Evolutionary conservation across 2,329 filamentous ascomycete species (phyloP).

Genomic region (Pseudogymnoascus sp.): DNA sequence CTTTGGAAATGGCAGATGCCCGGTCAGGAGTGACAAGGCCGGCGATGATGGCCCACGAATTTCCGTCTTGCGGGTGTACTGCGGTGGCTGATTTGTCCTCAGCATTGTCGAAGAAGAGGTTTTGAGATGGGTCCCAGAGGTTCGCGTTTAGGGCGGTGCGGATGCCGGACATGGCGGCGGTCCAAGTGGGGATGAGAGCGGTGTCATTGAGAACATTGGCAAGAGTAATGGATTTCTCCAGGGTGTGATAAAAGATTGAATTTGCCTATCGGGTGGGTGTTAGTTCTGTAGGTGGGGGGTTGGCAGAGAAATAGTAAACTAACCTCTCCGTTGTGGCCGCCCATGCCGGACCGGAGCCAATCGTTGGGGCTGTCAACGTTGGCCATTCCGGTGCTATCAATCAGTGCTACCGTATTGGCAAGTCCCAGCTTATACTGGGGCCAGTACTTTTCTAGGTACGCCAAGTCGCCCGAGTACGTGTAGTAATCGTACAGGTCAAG

Average conservation of each 20-base stretch:
- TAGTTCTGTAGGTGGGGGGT: neutral
- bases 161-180: slow-evolving; percentile 21
- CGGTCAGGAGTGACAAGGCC: slow-evolving; percentile 33
- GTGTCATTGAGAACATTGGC: slow-evolving; percentile 25
- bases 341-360: slow-evolving; percentile 24
- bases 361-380: slow-evolving; percentile 15
- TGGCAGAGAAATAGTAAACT: neutral
- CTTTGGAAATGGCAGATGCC: slow-evolving; percentile 31
- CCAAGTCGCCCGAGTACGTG: slow-evolving; percentile 43
- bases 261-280: neutral
- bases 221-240: neutral
- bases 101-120: slow-evolving; percentile 36
- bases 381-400: neutral
- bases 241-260: neutral
- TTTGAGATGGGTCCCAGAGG: slow-evolving; percentile 34
- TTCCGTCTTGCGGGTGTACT: slow-evolving; percentile 52
- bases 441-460: slow-evolving; percentile 40
- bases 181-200: slow-evolving; percentile 30
- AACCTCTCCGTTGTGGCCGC: slow-evolving; percentile 24
- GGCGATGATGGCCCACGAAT: slow-evolving; percentile 41
- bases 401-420: slow-evolving; percentile 29
- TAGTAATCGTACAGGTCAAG: slow-evolving; percentile 51
- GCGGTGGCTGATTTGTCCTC: slow-evolving; percentile 33
- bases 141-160: slow-evolving; percentile 29
- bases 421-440: slow-evolving; percentile 39